A percentile compares a stretch with the other conserved stretches of the same genome.
Evolutionary conservation across 2,329 filamentous ascomycete species (phyloP).

Genomic region (Aureobasidium sp.): DNA sequence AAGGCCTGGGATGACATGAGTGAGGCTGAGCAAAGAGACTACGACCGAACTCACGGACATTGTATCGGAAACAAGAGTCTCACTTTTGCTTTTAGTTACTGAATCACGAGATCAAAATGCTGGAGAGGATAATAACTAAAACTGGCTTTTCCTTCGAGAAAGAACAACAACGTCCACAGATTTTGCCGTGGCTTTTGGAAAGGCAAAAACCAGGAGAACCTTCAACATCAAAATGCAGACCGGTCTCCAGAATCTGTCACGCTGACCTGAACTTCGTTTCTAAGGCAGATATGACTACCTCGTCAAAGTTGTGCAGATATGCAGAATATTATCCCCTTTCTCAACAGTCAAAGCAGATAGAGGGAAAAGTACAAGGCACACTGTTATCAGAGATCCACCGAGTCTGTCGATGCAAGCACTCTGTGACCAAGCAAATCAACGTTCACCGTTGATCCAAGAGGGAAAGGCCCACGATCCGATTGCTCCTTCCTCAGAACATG

Average conservation of each 20-base stretch:
- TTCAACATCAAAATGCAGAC: not conserved
- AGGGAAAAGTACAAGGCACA: too few species aligned
- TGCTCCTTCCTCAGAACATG: not conserved
- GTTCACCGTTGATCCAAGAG: not conserved
- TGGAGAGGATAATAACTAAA: not conserved
- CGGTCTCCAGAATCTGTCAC: not conserved
- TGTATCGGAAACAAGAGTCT: not conserved
- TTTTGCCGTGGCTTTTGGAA: too few species aligned
- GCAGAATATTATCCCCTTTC: too few species aligned
- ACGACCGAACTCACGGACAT: conserved; percentile 35
- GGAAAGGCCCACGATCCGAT: not conserved
- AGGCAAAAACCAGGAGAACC: too few species aligned
- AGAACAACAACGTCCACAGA: too few species aligned
- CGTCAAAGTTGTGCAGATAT: too few species aligned
- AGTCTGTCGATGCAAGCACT: too few species aligned
- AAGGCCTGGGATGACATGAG: conserved; percentile 42
- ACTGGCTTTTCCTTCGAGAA: not conserved
- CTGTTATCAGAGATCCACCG: too few species aligned
- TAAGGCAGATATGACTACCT: too few species aligned
- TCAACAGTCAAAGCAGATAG: too few species aligned
- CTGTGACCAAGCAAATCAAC: not conserved
- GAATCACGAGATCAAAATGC: not conserved
- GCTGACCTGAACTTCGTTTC: too few species aligned
- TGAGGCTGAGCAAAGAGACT: conserved; percentile 37
- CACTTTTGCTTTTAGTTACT: not conserved